Evolutionary conservation across 2,329 filamentous ascomycete genomes (phyloP).

Genomic region (Xylaria sp.): DNA sequence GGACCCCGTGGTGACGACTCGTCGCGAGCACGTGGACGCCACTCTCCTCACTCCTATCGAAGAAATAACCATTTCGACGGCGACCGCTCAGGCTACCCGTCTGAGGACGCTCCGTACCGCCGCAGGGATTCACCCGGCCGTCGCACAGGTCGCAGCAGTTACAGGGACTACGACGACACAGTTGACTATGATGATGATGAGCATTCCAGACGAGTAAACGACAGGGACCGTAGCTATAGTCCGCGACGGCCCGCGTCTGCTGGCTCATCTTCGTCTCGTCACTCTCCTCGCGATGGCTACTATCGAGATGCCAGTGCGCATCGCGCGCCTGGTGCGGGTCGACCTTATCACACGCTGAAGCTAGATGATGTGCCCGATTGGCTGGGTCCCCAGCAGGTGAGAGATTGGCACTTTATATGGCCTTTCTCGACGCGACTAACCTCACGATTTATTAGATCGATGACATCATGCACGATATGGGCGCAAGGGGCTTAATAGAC

Average conservation of each 20-base stretch:
- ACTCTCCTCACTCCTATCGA: slow-evolving; percentile 22
- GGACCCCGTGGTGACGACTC: slow-evolving; percentile 29
- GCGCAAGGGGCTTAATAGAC: slow-evolving; percentile 29
- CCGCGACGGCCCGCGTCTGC: slow-evolving; percentile 24
- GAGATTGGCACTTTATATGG: not conserved
- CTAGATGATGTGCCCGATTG: slow-evolving; percentile 32
- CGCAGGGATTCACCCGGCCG: slow-evolving; percentile 20
- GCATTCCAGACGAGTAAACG: slow-evolving; percentile 18
- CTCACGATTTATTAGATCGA: slow-evolving; percentile 25
- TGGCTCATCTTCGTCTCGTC: slow-evolving; percentile 27
- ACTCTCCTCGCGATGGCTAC: slow-evolving; percentile 27
- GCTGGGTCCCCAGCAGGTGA: slow-evolving; percentile 29
- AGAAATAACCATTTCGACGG: slow-evolving; percentile 19
- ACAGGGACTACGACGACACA: slow-evolving; percentile 19
- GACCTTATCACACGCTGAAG: slow-evolving; percentile 33
- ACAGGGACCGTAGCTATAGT: slow-evolving; percentile 23
- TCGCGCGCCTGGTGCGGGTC: slow-evolving; percentile 23
- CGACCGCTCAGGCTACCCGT: slow-evolving; percentile 17
- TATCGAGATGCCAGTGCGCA: slow-evolving; percentile 25
- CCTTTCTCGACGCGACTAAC: not conserved
- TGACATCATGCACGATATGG: slow-evolving; percentile 28
- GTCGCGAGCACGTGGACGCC: slow-evolving; percentile 22
- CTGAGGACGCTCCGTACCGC: slow-evolving; percentile 18
- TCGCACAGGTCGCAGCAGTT: slow-evolving; percentile 16
- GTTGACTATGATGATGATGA: slow-evolving; percentile 20